A percentile compares a stretch with the other conserved stretches of the same genome.
Evolutionary conservation across 495 filamentous ascomycete species (phyloP).

Genomic region (Tuber umbilicatum): DNA sequence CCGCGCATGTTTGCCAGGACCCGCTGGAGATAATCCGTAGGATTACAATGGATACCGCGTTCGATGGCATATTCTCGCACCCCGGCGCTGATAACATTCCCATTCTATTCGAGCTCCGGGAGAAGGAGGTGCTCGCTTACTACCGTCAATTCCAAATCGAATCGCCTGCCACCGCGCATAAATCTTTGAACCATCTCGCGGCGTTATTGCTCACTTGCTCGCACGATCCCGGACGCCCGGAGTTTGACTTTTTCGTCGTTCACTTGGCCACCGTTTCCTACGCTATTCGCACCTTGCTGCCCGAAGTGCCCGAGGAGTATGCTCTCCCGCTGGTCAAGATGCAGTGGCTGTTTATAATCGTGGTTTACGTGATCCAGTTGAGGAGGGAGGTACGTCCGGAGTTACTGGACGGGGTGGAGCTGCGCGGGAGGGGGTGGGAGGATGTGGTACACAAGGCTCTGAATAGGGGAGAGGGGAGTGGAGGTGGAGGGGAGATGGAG

Average conservation of each 20-base stretch:
- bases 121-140: slow-evolving; percentile 63
- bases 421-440: slow-evolving; percentile 63
- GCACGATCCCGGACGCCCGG: slow-evolving; percentile 52
- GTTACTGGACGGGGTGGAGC: slow-evolving; percentile 54
- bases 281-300: slow-evolving; percentile 77
- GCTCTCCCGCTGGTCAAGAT: slow-evolving; percentile 67
- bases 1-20: slow-evolving; percentile 8
- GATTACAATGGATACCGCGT: slow-evolving; percentile 50
- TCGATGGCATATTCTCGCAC: slow-evolving; percentile 56
- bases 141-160: slow-evolving; percentile 71
- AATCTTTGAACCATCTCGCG: slow-evolving; percentile 15
- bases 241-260: slow-evolving; percentile 78
- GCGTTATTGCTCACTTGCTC: slow-evolving; percentile 56
- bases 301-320: slow-evolving; percentile 63
- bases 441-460: slow-evolving; percentile 51
- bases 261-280: slow-evolving; percentile 79
- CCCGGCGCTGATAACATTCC: slow-evolving; percentile 60
- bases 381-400: slow-evolving; percentile 64
- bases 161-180: slow-evolving; percentile 9
- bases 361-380: slow-evolving; percentile 67
- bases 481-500: slow-evolving; percentile 11
- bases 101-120: slow-evolving; percentile 59
- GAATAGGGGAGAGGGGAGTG: slow-evolving; percentile 12
- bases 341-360: slow-evolving; percentile 80
- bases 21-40: slow-evolving; percentile 30